Base-by-base conservation (phyloP, 1,139 yeast genomes). In the Saccharomycopsis hybrid region DNA sequence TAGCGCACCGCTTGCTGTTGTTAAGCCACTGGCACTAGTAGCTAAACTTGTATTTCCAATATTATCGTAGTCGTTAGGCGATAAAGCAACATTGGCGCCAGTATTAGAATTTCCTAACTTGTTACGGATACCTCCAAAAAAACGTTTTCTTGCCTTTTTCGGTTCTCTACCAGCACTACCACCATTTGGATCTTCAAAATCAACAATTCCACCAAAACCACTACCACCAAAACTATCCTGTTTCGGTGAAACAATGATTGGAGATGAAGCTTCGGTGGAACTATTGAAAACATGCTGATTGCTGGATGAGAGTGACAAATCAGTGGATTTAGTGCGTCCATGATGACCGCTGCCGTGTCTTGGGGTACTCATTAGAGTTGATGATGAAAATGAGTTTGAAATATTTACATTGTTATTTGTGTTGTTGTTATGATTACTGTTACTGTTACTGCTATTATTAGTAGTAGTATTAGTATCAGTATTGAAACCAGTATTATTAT, bases 51-150 rank as follows among this genome's bases (percentile, higher is more conserved):
- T n/a, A n/a, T n/a, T n/a, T n/a, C n/a, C n/a, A 8, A n/a, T 39
- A 31, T 32, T 42, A 5, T 38, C 48, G 5, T 27, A 28, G 30
- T 41, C 35, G 8, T 28, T 33, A 25, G 11, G 29, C 18, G 38
- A 29, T n/a, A n/a, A n/a, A 28, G 18, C 33, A 5, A 41, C 41
- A 38, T 30, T 45, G 13, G 29, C 9, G 4, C 9, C 33, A 3
- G 31, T 38, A 43, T 29, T 45, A 33, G 29, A 13, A 35, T 47
- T 43, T 3, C 46, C 51, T 13, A 42, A 25, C 27, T 44, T 47
- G 31, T 50, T 52, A 41, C 55, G 44, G 41, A 52, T 52, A 13
- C 55, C 55, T 4, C 55, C 55, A 39, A 52, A 52, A 40, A 52
- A 50, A 36, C 55, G 29, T 32, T 48, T 51, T 28, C 48, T 37